Evolutionary conservation across 1,284 basidiomycete species (phyloP).

Genomic region (Trichosporon asahii): DNA sequence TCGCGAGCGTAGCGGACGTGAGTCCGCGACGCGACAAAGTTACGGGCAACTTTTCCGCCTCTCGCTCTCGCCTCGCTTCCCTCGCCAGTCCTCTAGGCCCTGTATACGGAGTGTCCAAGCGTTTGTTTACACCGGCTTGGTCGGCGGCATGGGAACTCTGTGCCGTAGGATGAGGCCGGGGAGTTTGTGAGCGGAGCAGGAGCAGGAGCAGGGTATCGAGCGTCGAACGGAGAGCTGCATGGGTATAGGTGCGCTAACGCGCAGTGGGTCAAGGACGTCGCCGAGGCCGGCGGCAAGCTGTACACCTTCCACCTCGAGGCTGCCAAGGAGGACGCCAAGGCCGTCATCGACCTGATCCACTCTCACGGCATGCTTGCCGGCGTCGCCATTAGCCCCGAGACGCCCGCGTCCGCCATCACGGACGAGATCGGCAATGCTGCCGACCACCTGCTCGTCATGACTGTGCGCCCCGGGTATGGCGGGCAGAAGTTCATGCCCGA

Average conservation of each 20-base stretch:
- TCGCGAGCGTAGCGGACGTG: background rate
- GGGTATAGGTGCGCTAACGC: no score
- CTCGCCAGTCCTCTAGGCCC: background rate
- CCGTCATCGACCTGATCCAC: slow-evolving; percentile 74
- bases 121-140: background rate
- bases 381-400: slow-evolving; percentile 90
- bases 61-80: no score
- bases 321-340: slow-evolving; percentile 65
- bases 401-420: slow-evolving; percentile 76
- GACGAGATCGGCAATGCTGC: slow-evolving; percentile 72
- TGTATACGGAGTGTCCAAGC: background rate
- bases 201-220: no score
- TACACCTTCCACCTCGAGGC: slow-evolving; percentile 99
- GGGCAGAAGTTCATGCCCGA: slow-evolving; percentile 96
- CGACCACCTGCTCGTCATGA: slow-evolving; percentile 97
- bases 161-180: no score
- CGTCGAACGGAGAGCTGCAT: no score
- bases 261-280: slow-evolving; percentile 95
- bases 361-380: slow-evolving; percentile 73
- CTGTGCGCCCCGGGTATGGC: slow-evolving; percentile 86
- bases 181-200: no score
- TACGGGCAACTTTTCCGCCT: no score
- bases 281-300: slow-evolving; percentile 86
- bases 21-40: no score
- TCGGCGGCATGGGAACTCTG: no score